Percentiles rank a stretch among this genome's conserved stretches.
phyloP scores from a whole-genome alignment of 306 rosid species.

The Lathyrus sativus region DNA sequence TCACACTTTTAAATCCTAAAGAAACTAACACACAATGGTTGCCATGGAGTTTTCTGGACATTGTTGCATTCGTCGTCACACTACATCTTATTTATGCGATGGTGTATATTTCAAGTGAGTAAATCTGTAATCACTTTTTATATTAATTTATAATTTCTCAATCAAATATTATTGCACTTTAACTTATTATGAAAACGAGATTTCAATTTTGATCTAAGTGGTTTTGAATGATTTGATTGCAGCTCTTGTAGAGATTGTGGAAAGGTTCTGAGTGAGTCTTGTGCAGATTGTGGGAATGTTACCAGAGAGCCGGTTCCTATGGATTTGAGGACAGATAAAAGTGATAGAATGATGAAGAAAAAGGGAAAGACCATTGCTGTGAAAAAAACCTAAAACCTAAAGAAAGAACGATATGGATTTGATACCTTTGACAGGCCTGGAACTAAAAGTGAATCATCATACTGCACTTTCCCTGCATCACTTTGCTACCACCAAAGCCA shows the following conservation, averaged over 20 bases:
- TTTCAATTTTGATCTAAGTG: background rate
- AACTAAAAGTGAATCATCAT: too few relatives aligned
- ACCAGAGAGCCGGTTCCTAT: background rate
- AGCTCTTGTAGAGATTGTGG: constrained; percentile 36
- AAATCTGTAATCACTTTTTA: too few relatives aligned
- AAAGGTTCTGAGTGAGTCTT: constrained; percentile 28
- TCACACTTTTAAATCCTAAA: too few relatives aligned
- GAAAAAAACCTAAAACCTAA: background rate
- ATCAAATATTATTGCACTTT: background rate
- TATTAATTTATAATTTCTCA: too few relatives aligned
- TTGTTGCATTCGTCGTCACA: too few relatives aligned
- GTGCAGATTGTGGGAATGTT: constrained; percentile 32
- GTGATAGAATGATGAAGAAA: background rate
- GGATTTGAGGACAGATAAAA: background rate
- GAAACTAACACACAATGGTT: too few relatives aligned
- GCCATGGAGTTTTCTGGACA: too few relatives aligned
- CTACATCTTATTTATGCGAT: too few relatives aligned
- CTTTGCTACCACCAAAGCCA: too few relatives aligned
- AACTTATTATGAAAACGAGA: background rate
- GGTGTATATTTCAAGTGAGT: too few relatives aligned
- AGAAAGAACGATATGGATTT: too few relatives aligned
- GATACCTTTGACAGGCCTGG: background rate
- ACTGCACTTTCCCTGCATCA: too few relatives aligned
- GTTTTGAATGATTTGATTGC: background rate
- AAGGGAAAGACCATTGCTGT: background rate